Percentiles rank a stretch among this genome's conserved stretches.
These are phyloP conservation scores for Chrysoporthe puriensis DNA, from an alignment of 2,329 filamentous ascomycete species.

Conservation along the genomic window DNA sequence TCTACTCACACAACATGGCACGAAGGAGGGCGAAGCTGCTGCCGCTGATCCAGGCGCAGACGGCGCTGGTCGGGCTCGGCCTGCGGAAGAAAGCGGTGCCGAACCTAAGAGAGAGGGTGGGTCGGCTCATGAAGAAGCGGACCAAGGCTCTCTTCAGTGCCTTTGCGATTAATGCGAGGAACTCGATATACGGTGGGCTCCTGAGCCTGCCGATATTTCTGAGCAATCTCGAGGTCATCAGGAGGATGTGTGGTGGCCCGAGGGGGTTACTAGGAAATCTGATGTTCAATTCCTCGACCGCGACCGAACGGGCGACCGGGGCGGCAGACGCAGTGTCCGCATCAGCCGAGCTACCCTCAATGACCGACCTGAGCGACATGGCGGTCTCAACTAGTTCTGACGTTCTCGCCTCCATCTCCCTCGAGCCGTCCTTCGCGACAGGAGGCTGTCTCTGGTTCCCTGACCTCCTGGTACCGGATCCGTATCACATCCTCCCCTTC, in stretches of 20 bases:
- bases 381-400: constrained; percentile 25
- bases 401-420: constrained; percentile 8
- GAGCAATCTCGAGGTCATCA: constrained; percentile 52
- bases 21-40: constrained; percentile 37
- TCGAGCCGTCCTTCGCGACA: constrained; percentile 44
- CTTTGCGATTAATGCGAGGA: constrained; percentile 19
- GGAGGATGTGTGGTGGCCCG: constrained; percentile 50
- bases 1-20: constrained; percentile 42
- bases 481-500: constrained; percentile 52
- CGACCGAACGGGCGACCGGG: constrained; percentile 6
- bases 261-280: constrained; percentile 42
- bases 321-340: constrained; percentile 6
- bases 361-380: constrained; percentile 34
- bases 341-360: constrained; percentile 1
- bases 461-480: constrained; percentile 56
- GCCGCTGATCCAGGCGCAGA: constrained; percentile 42
- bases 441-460: constrained; percentile 61
- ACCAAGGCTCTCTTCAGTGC: constrained; percentile 21
- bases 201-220: constrained; percentile 54
- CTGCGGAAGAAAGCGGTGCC: constrained; percentile 29
- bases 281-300: constrained; percentile 31
- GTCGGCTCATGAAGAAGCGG: constrained; percentile 35
- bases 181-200: constrained; percentile 39
- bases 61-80: constrained; percentile 32
- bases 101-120: constrained; percentile 32